Base-by-base conservation (phyloP, 1,284 basidiomycete genomes). In the Bjerkandera adusta region DNA sequence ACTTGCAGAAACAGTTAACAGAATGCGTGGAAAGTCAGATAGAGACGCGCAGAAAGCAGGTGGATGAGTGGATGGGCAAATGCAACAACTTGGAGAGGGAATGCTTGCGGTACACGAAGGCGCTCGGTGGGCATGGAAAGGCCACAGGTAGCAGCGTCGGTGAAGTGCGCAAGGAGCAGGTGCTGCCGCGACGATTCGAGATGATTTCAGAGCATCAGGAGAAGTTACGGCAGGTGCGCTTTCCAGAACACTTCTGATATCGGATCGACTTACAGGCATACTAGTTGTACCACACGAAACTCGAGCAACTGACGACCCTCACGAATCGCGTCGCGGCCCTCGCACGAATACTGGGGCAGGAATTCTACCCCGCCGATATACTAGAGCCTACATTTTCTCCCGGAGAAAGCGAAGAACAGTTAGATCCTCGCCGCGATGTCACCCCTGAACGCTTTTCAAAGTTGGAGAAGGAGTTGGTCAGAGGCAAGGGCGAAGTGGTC, bases 401-500 rank as follows among this genome's bases (percentile, higher is more conserved):
- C 3, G 73, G 71, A 1, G 75, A 79, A 54, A 66, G 67, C 47
- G 59, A 65, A 16, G 61, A 63, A 4, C 68, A 75, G 41, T 52
- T 69, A 0, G 62, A 66, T 42, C 63, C 72, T 5, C 72, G 77
- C 57, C 71, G 74, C 16, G 86, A 92, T 57, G 85, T 92, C 11
- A 83, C 81, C 10, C 83, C 86, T 0, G 87, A 90, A 51, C 75
- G 85, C 8, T 89, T 92, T 60, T 75, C 79, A 29, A 81, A 72
- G 56, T 68, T 93, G 2, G 88, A 92, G 69, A 85, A 87, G 60
- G 88, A 92, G 59, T 73, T 92, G 15, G 79, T 85, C 3, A 72
- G 85, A 44, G 89, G 86, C 13, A 90, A 91, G 63, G 74, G 75
- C 12, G 90, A 92, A 75, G 75, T 90, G 35, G 86, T 89, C 56